Conservation (phyloP, 2,329 filamentous ascomycete species). For the Aureobasidium sp. region DNA sequence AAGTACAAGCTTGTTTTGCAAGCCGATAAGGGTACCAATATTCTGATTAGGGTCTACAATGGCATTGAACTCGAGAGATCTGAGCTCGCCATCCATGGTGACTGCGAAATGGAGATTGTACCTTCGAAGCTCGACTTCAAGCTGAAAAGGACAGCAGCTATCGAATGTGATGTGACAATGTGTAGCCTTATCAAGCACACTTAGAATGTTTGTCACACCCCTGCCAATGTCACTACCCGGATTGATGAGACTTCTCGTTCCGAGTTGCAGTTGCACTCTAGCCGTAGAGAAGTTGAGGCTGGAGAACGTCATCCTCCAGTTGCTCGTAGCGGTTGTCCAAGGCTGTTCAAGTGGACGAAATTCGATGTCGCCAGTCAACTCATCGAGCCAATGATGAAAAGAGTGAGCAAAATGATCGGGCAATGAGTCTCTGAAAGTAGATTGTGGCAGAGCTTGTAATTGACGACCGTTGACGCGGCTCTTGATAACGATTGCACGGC, state of each 20-base stretch:
- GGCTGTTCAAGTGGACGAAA: slow-evolving; percentile 35
- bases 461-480: slow-evolving; percentile 16
- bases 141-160: neutral
- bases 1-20: slow-evolving; percentile 53
- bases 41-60: slow-evolving; percentile 49
- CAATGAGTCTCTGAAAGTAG: slow-evolving; percentile 38
- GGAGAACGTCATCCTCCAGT: slow-evolving; percentile 25
- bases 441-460: slow-evolving; percentile 32
- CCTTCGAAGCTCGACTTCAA: slow-evolving; percentile 21
- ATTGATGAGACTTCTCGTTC: slow-evolving; percentile 35
- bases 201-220: slow-evolving; percentile 46
- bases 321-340: slow-evolving; percentile 18
- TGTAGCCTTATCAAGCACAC: slow-evolving; percentile 16
- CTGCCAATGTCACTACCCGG: slow-evolving; percentile 34
- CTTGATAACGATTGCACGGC: neutral
- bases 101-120: slow-evolving; percentile 23
- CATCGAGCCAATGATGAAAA: slow-evolving; percentile 56
- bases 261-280: slow-evolving; percentile 50
- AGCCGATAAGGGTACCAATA: slow-evolving; percentile 53
- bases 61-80: slow-evolving; percentile 19
- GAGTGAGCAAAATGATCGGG: slow-evolving; percentile 44
- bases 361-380: slow-evolving; percentile 42
- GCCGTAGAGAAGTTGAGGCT: slow-evolving; percentile 38
- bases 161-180: slow-evolving; percentile 19
- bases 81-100: slow-evolving; percentile 9